Base-by-base conservation (phyloP, 371 early-diverging fungal species). In the Circinella umbellata region DNA sequence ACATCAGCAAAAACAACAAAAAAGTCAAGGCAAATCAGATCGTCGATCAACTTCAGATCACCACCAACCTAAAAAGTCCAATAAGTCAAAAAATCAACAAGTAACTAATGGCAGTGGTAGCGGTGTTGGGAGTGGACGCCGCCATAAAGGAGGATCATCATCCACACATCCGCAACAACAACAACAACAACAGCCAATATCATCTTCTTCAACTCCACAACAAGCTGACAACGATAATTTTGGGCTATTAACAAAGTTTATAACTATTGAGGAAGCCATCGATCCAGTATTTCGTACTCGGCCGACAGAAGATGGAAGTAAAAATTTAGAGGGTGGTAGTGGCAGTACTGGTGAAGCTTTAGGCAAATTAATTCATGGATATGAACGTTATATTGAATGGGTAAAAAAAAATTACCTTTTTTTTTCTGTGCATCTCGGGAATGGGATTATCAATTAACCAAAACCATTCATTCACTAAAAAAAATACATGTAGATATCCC, bases 381-480 rank as follows among this genome's bases (percentile, higher is more conserved):
- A 82, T 48, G 80, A 82, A 61, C 69, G 78, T 36, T 82, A 82
- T 48, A 70, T 82, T 54, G 76, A 74, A 51, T 82, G 80, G 80
- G 81, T 81, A 78, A 39, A 48, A 53, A n/a, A 7, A 27, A 27
- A n/a, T n/a, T 27, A 27, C 27, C 27, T 27, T 2, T 27, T 27
- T 27, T 27, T 27, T 27, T 27, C 27, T 27, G 2, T 27, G 27
- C 2, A 27, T 27, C 27, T 27, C 27, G 27, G 27, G 27, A 27
- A 27, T 27, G 27, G 27, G 27, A 2, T 27, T 27, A 27, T 27
- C 27, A 27, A 2, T 27, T 27, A 27, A 27, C 27, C 27, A 34
- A 36, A 37, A 49, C 53, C 14, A 0, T 34, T 42, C n/a, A n/a
- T 54, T 49, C 17, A 10, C 10, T 10, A 49, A 4, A 3, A 49